These are phyloP conservation scores for Fusarium sororula DNA, from an alignment of 2,329 filamentous ascomycete genomes.

Conservation along the genomic window DNA sequence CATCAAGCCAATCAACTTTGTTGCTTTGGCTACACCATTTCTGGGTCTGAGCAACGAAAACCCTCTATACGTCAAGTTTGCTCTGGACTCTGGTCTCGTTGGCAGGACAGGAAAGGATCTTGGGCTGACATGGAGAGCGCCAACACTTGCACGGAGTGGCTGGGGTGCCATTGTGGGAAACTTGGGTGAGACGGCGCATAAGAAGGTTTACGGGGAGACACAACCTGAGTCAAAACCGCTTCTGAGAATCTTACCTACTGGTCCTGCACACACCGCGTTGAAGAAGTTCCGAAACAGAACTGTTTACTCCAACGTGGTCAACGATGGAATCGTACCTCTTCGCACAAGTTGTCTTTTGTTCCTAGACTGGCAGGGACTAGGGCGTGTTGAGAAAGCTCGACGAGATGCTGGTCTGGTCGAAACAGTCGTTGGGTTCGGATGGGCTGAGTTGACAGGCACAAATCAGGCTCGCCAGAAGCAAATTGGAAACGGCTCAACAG, in stretches of 20 bases:
- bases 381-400: conserved; percentile 91
- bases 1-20: conserved; percentile 90
- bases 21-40: conserved; percentile 86
- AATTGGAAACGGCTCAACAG: conserved; percentile 47
- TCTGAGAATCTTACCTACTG: conserved; percentile 87
- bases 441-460: conserved; percentile 87
- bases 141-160: conserved; percentile 83
- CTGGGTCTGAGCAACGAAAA: conserved; percentile 96
- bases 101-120: conserved; percentile 96
- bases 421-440: conserved; percentile 92
- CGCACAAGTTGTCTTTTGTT: conserved; percentile 97
- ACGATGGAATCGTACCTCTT: conserved; percentile 94
- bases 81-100: conserved; percentile 93
- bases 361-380: conserved; percentile 93
- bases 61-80: conserved; percentile 95
- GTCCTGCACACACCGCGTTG: conserved; percentile 86
- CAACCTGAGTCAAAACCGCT: conserved; percentile 88
- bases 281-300: conserved; percentile 91
- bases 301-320: conserved; percentile 96
- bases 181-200: conserved; percentile 62
- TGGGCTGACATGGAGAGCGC: conserved; percentile 91
- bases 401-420: conserved; percentile 92
- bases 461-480: conserved; percentile 63
- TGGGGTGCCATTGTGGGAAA: conserved; percentile 90
- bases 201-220: conserved; percentile 43